These are phyloP conservation scores for Capsella rubella DNA, from an alignment of 441 rosid species.

Conservation along the genomic window DNA sequence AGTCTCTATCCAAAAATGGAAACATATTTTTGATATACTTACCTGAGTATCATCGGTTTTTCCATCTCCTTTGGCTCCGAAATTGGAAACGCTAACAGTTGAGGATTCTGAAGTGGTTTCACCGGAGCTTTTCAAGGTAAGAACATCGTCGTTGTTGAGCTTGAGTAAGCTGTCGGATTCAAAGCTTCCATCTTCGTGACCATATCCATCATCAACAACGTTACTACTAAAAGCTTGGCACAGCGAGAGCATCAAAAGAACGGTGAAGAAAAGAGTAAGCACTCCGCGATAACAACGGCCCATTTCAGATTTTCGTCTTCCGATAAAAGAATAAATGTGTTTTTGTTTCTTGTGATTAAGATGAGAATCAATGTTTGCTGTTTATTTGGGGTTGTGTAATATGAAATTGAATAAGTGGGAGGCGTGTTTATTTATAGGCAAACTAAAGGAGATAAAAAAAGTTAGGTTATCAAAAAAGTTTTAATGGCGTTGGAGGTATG, in stretches of 20 bases:
- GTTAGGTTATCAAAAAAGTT: slow-evolving; percentile 34
- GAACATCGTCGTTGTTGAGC: slow-evolving; percentile 39
- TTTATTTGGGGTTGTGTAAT: slow-evolving; percentile 15
- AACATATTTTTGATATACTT: slow-evolving; percentile 17
- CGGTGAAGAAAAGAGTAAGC: slow-evolving; percentile 19
- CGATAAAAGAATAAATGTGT: neutral
- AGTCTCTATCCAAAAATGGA: neutral
- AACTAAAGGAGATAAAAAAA: slow-evolving; percentile 3
- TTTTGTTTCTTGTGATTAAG: slow-evolving; percentile 35
- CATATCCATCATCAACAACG: slow-evolving; percentile 45
- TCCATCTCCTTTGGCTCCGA: slow-evolving; percentile 68
- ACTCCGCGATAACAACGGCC: slow-evolving; percentile 25
- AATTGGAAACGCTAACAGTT: slow-evolving; percentile 56
- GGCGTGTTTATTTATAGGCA: slow-evolving; percentile 57
- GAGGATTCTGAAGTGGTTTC: slow-evolving; percentile 29
- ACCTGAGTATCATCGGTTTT: slow-evolving; percentile 66
- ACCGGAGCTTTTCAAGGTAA: slow-evolving; percentile 40
- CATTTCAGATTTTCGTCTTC: slow-evolving; percentile 37
- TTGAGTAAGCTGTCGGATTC: slow-evolving; percentile 39
- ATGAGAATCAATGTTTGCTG: slow-evolving; percentile 24
- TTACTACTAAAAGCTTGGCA: slow-evolving; percentile 47
- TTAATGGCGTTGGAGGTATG: slow-evolving; percentile 45
- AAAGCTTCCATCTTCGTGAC: slow-evolving; percentile 47
- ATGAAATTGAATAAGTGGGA: slow-evolving; percentile 28
- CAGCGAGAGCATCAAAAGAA: slow-evolving; percentile 19